phyloP scores from a whole-genome alignment of 495 filamentous ascomycete genomes.

The Mytilinidion resinicola region DNA sequence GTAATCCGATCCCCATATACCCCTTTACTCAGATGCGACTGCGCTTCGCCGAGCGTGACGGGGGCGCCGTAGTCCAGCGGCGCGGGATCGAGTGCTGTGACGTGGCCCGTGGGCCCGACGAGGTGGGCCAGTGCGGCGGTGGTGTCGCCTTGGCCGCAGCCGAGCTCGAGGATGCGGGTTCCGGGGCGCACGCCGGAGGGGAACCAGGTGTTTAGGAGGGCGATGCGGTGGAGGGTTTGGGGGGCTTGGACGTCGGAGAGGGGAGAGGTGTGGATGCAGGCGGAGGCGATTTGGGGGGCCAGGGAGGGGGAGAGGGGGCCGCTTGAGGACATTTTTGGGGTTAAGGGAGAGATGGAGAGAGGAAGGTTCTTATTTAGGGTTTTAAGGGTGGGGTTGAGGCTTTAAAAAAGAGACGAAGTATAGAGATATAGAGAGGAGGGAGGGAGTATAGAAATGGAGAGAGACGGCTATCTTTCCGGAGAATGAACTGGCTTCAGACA shows the following conservation, averaged over 20 bases:
- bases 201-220: slow-evolving; percentile 37
- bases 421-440: too few species aligned
- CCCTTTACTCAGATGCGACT: slow-evolving; percentile 33
- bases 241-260: slow-evolving; percentile 32
- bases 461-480: too few species aligned
- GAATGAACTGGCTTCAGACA: too few species aligned
- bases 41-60: slow-evolving; percentile 37
- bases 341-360: slow-evolving; percentile 65
- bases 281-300: neutral
- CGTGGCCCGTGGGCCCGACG: slow-evolving; percentile 39
- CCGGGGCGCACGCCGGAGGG: slow-evolving; percentile 29
- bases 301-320: slow-evolving; percentile 65
- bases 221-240: slow-evolving; percentile 43
- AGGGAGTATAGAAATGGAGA: too few species aligned
- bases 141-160: slow-evolving; percentile 50
- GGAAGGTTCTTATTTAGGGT: slow-evolving; percentile 58
- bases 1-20: slow-evolving; percentile 39
- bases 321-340: slow-evolving; percentile 61
- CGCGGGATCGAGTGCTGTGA: slow-evolving; percentile 47
- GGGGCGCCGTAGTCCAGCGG: slow-evolving; percentile 44
- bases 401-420: slow-evolving; percentile 90
- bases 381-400: slow-evolving; percentile 69
- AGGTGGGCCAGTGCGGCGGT: slow-evolving; percentile 44
- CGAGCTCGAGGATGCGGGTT: slow-evolving; percentile 46
- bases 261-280: neutral